Base-by-base conservation (phyloP, 2,329 filamentous ascomycete genomes). In the Beauveria scarabaeidicola region DNA sequence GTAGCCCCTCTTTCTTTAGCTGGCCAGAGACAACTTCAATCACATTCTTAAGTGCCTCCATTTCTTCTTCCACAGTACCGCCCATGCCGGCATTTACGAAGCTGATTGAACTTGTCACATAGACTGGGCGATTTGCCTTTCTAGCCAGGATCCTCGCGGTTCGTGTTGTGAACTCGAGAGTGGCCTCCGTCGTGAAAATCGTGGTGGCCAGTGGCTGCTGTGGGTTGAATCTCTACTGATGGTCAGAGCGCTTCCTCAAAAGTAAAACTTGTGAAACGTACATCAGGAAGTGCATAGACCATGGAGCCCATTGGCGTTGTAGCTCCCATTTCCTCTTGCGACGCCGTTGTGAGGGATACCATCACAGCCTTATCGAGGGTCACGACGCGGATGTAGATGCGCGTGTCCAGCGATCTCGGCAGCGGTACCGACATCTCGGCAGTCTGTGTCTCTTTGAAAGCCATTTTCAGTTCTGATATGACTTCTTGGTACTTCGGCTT, bases 241-340 rank as follows among this genome's bases (percentile, higher is more conserved):
- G 11, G 27, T 53, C 11, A 59, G 41, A 36, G 29, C 8, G 2
- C 2, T 5, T 32, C 19, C n/a, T 17, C 10, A 23, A 21, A 11
- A 17, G 4, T 19, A 5, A 11, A 25, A 6, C 7, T 51, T 25
- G n/a, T 2, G 58, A 27, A 27, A 15, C 76, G 67, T 77, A 96
- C 94, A 75, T 96, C 89, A 17, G 94, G 93, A 71, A 99, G 83
- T 3, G 92, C 90, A 70, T 96, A 97, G 50, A 97, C 90, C 69
- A 97, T 93, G 53, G 91, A 96, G 3, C 94, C 93, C 73, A 97
- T 81, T 53, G 81, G 76, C 44, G 81, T 76, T 8, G 78, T 70
- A 9, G 73, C 69, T 13, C 75, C 75, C n/a, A 73, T 70, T 46
- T 84, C 80, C 56, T 82, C 82, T 59, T 76, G 75, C 27, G 78